Conservation (phyloP, 768 basidiomycete species). For the Calocera cornea region DNA sequence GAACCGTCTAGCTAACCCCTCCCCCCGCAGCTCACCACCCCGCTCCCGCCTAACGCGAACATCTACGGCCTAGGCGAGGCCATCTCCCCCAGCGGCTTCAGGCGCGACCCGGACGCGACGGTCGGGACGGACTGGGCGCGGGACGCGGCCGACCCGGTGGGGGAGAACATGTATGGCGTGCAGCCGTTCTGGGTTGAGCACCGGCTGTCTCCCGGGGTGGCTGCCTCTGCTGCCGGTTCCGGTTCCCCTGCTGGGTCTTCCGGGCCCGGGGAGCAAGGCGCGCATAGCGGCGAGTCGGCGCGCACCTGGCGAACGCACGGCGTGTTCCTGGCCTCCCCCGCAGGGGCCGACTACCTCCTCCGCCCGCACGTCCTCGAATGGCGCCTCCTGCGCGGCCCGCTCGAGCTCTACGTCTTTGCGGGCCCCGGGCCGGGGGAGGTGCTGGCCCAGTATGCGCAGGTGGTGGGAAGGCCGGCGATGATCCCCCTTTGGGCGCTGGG, state of each 20-base stretch:
- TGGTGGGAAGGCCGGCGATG: conserved; percentile 19
- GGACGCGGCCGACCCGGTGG: conserved; percentile 47
- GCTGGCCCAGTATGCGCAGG: conserved; percentile 20
- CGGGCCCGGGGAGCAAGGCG: too few relatives aligned
- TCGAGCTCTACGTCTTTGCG: conserved; percentile 55
- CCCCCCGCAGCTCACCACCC: conserved; percentile 50
- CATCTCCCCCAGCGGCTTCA: conserved; percentile 52
- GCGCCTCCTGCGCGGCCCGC: conserved; percentile 43
- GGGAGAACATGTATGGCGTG: conserved; percentile 46
- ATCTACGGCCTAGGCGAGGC: conserved; percentile 68
- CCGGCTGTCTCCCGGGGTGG: conserved; percentile 4
- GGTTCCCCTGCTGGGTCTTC: conserved; percentile 25
- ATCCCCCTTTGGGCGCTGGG: conserved; percentile 25
- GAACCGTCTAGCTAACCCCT: too few relatives aligned
- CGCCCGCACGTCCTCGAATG: conserved; percentile 61
- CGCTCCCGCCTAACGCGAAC: conserved; percentile 51
- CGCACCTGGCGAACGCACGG: conserved; percentile 51
- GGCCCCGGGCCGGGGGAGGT: conserved; percentile 27
- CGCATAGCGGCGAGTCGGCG: conserved; percentile 24
- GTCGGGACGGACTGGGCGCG: conserved; percentile 58
- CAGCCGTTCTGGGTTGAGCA: not conserved
- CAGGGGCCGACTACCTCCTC: not conserved
- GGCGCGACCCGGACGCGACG: conserved; percentile 45
- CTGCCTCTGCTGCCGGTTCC: not conserved
- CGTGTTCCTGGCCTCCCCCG: conserved; percentile 55